A percentile compares a stretch with the other conserved stretches of the same genome.
These are phyloP conservation scores for Lithocarpus polystachyus DNA, from an alignment of 306 rosid genomes.

Conservation along the genomic window DNA sequence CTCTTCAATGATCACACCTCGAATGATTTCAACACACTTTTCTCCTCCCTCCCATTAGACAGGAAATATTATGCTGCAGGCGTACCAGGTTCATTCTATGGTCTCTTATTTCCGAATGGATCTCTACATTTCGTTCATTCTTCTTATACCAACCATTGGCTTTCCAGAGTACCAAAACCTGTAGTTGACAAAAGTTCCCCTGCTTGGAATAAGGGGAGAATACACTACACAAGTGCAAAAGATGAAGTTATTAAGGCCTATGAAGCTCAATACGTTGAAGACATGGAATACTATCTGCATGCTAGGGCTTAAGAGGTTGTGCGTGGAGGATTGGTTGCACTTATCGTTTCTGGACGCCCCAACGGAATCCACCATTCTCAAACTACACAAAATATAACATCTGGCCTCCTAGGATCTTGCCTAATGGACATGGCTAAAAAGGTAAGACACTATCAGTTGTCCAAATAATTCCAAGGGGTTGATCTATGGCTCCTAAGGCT, in stretches of 20 bases:
- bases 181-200: not conserved
- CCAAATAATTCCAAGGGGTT: not conserved
- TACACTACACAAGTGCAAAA: not conserved
- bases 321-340: conserved; percentile 30
- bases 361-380: not conserved
- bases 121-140: conserved; percentile 30
- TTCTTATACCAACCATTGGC: not conserved
- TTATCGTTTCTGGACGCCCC: conserved; percentile 1
- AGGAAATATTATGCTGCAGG: conserved; percentile 13
- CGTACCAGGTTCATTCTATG: conserved; percentile 34
- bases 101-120: conserved; percentile 19
- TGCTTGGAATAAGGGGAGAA: conserved; percentile 28
- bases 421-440: conserved; percentile 28
- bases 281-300: conserved; percentile 26
- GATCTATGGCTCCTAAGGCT: too few species aligned
- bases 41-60: conserved; percentile 10
- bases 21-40: conserved; percentile 42
- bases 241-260: not conserved
- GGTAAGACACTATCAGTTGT: conserved; percentile 6
- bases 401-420: conserved; percentile 12
- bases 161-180: conserved; percentile 21
- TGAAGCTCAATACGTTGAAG: conserved; percentile 19
- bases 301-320: conserved; percentile 41
- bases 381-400: too few species aligned
- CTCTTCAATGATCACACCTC: not conserved